Conservation (phyloP, 768 basidiomycete species). For the Boletus fagicola region DNA sequence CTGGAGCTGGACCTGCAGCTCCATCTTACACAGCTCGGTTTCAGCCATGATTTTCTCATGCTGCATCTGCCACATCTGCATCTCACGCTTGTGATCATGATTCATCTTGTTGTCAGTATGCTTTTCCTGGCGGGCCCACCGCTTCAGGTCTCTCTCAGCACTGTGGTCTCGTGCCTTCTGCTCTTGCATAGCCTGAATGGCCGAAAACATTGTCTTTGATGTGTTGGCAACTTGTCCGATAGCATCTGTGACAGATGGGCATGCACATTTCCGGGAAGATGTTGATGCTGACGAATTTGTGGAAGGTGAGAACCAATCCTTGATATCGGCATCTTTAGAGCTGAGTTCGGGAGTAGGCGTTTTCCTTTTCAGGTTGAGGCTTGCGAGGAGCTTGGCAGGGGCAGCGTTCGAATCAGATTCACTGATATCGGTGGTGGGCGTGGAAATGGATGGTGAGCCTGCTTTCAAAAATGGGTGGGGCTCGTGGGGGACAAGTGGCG, state of each 20-base stretch:
- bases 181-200: neutral
- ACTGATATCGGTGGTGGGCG: no score
- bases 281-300: no score
- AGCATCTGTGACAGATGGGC: neutral
- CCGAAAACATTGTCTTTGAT: neutral
- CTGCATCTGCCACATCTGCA: neutral
- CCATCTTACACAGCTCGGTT: neutral
- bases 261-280: no score
- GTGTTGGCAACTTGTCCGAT: neutral
- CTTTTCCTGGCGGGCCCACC: neutral
- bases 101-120: neutral
- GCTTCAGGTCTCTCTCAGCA: neutral
- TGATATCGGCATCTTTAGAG: no score
- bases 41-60: neutral
- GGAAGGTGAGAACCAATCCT: no score
- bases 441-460: no score
- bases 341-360: no score
- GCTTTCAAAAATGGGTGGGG: no score
- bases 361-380: no score
- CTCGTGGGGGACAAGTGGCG: no score
- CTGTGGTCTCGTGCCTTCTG: neutral
- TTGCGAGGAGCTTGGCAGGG: no score
- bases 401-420: no score
- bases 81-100: neutral
- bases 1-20: neutral